Conservation (phyloP, 225 moss, liverwort and hornwort species). For the Bryum argenteum region DNA sequence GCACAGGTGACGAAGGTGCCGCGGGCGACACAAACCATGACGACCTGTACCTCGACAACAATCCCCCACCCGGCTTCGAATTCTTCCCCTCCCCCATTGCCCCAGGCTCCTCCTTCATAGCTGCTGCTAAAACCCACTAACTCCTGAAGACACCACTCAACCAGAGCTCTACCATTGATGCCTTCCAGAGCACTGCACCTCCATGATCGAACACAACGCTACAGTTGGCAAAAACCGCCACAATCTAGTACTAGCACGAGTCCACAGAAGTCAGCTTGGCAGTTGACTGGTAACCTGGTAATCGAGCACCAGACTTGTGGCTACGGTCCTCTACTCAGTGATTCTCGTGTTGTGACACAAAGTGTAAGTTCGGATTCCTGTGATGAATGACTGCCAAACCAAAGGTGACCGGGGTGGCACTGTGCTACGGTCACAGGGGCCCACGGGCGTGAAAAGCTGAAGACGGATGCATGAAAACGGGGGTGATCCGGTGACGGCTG, state of each 20-base stretch:
- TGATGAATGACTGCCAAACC: no score
- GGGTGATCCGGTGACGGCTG: background rate
- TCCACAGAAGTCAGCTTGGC: background rate
- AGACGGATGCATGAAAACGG: background rate
- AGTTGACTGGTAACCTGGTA: no score
- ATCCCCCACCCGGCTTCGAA: background rate
- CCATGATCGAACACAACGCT: background rate
- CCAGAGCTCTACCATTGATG: background rate
- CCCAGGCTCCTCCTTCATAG: constrained; percentile 30
- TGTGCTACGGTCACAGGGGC: background rate
- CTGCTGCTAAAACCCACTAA: background rate
- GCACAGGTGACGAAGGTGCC: constrained; percentile 11
- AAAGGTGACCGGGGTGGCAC: background rate
- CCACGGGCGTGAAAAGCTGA: background rate
- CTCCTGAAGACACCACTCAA: constrained; percentile 14
- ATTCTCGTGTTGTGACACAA: no score
- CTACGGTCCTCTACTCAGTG: no score
- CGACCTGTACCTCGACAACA: constrained; percentile 10
- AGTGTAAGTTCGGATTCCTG: no score
- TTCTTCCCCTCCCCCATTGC: constrained; percentile 1
- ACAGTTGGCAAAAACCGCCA: background rate
- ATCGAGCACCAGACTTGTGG: no score
- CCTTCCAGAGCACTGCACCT: background rate
- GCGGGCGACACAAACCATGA: constrained; percentile 35
- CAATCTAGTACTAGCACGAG: background rate